phyloP scores from a whole-genome alignment of 83 land plant species.

The Picea abies region DNA sequence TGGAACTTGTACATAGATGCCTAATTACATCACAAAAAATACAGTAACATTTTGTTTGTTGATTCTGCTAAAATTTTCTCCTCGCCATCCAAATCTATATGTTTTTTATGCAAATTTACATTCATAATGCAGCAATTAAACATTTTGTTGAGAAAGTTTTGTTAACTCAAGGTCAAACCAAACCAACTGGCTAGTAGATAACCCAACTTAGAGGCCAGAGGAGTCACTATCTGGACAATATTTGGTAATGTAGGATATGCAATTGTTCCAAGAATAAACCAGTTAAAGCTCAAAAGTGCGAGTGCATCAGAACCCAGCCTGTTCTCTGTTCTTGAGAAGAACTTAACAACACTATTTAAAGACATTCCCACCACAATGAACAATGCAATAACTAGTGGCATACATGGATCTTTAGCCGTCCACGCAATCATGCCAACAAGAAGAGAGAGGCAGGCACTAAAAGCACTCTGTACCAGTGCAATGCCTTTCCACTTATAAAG shows the following conservation, averaged over 20 bases:
- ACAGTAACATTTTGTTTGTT: too few species aligned
- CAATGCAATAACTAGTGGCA: conserved; percentile 37
- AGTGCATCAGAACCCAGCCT: conserved; percentile 36
- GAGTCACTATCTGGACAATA: neutral
- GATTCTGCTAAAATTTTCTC: too few species aligned
- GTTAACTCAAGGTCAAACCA: neutral
- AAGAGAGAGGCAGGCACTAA: conserved; percentile 27
- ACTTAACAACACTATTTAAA: conserved; percentile 32
- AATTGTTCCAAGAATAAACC: conserved; percentile 44
- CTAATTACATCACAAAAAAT: too few species aligned
- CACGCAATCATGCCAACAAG: conserved; percentile 24
- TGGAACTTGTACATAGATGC: too few species aligned
- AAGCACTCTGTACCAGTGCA: conserved; percentile 23
- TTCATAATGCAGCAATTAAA: too few species aligned
- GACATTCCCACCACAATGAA: conserved; percentile 52
- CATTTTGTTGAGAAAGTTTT: too few species aligned
- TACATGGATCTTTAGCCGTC: conserved; percentile 43
- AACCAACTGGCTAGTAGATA: neutral
- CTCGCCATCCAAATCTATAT: too few species aligned
- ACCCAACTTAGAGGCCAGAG: neutral
- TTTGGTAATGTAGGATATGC: conserved; percentile 39
- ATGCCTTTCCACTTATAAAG: conserved; percentile 11
- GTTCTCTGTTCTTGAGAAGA: conserved; percentile 25
- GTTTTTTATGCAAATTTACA: too few species aligned
- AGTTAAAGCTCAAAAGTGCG: conserved; percentile 49